phyloP scores from a whole-genome alignment of 2,329 filamentous ascomycete species.

The Pestalotiopsis sp. region DNA sequence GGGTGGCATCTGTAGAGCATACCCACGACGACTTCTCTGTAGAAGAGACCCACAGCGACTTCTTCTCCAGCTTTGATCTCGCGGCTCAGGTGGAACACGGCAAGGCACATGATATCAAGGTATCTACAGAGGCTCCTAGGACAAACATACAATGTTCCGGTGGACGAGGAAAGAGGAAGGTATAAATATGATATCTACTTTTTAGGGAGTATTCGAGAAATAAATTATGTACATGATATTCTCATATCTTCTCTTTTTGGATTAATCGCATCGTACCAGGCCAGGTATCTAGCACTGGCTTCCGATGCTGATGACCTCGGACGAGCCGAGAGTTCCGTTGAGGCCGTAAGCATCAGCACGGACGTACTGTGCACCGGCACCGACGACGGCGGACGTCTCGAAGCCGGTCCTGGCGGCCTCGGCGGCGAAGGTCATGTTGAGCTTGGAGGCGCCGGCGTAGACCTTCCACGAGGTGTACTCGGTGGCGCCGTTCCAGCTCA shows the following conservation, averaged over 20 bases:
- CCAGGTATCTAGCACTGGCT: conserved; percentile 42
- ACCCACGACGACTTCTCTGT: too few species aligned
- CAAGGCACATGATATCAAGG: not conserved
- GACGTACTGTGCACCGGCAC: conserved; percentile 9
- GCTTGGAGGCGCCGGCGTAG: conserved; percentile 19
- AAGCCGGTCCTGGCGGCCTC: conserved; percentile 17
- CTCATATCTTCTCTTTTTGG: not conserved
- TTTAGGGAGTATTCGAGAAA: not conserved
- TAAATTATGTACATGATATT: not conserved
- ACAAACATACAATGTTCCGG: not conserved
- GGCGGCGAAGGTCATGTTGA: conserved; percentile 13
- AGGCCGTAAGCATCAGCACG: conserved; percentile 16
- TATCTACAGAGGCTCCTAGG: not conserved
- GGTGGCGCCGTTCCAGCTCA: conserved; percentile 40
- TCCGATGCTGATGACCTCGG: conserved; percentile 80
- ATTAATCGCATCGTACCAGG: not conserved
- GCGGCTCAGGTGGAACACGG: not conserved
- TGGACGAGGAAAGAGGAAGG: not conserved
- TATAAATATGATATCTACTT: not conserved
- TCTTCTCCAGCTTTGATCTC: not conserved
- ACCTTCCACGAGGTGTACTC: conserved; percentile 37
- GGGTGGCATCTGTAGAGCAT: not conserved
- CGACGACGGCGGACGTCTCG: conserved; percentile 18
- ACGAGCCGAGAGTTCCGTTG: conserved; percentile 66
- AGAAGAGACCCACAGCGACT: not conserved